These are phyloP conservation scores for Raphanus hybrid DNA, from an alignment of 441 rosid genomes.

Conservation along the genomic window DNA sequence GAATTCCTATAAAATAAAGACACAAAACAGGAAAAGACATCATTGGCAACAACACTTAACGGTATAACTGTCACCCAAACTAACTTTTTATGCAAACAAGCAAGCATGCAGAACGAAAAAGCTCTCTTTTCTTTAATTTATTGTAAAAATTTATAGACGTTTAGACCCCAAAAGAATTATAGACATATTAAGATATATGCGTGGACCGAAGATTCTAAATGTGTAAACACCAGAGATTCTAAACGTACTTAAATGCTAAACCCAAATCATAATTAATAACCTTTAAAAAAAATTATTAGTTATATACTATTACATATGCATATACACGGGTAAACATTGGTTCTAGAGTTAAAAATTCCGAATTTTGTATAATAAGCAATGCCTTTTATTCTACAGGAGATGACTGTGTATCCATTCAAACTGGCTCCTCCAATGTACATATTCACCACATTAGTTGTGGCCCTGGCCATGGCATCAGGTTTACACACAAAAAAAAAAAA, in stretches of 20 bases:
- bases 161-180: no score
- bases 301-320: not conserved
- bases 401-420: constrained; percentile 90
- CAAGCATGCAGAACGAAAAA: constrained; percentile 42
- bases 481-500: not conserved
- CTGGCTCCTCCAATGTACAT: constrained; percentile 81
- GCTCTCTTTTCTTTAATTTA: constrained; percentile 22
- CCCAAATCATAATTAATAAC: not conserved
- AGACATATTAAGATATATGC: not conserved
- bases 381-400: constrained; percentile 53
- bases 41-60: constrained; percentile 34
- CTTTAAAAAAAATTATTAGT: not conserved
- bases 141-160: not conserved
- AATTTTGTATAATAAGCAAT: not conserved
- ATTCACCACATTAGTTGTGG: constrained; percentile 80
- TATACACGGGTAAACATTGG: not conserved
- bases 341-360: not conserved
- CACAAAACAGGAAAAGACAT: constrained; percentile 24
- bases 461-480: constrained; percentile 96
- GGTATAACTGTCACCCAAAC: constrained; percentile 42
- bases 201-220: constrained; percentile 26
- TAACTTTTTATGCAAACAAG: constrained; percentile 37
- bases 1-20: not conserved
- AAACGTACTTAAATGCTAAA: not conserved
- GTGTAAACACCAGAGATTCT: constrained; percentile 10